phyloP scores from a whole-genome alignment of 805 yeast genomes.

The Yarrowia keelungensis region DNA sequence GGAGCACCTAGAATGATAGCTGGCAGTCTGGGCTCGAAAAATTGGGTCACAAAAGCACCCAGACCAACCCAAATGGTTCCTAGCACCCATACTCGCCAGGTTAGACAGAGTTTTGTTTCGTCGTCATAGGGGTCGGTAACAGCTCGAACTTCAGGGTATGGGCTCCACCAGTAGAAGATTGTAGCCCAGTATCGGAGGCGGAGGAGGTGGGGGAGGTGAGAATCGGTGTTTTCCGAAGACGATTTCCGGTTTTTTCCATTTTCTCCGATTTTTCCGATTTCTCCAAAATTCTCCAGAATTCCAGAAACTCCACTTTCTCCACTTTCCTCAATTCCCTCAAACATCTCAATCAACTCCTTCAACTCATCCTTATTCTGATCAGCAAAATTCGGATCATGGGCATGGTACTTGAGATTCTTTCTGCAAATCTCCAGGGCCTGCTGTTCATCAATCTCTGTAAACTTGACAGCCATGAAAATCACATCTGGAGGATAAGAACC shows the following conservation, averaged over 20 bases:
- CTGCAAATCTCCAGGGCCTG: background rate
- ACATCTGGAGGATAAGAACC: background rate
- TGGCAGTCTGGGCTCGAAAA: background rate
- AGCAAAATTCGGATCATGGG: background rate
- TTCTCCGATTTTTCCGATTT: too few relatives aligned
- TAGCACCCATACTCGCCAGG: background rate
- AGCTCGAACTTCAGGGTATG: background rate
- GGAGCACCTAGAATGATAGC: background rate
- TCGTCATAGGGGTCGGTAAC: slow-evolving; percentile 2
- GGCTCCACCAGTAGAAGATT: background rate
- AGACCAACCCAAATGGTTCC: slow-evolving; percentile 12
- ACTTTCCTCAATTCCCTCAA: too few relatives aligned
- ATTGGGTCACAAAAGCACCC: background rate
- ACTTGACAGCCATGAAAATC: background rate
- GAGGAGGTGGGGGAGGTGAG: too few relatives aligned
- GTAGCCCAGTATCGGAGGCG: background rate
- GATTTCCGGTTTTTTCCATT: too few relatives aligned
- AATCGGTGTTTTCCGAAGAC: too few relatives aligned
- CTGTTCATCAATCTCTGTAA: background rate
- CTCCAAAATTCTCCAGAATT: too few relatives aligned
- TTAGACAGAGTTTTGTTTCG: background rate
- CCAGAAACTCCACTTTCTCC: too few relatives aligned
- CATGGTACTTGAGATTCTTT: background rate
- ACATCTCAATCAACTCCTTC: background rate
- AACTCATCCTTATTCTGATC: background rate